A percentile compares a stretch with the other conserved stretches of the same genome.
These are phyloP conservation scores for Articulospora tetracladia DNA, from an alignment of 495 filamentous ascomycete species.

Conservation along the genomic window DNA sequence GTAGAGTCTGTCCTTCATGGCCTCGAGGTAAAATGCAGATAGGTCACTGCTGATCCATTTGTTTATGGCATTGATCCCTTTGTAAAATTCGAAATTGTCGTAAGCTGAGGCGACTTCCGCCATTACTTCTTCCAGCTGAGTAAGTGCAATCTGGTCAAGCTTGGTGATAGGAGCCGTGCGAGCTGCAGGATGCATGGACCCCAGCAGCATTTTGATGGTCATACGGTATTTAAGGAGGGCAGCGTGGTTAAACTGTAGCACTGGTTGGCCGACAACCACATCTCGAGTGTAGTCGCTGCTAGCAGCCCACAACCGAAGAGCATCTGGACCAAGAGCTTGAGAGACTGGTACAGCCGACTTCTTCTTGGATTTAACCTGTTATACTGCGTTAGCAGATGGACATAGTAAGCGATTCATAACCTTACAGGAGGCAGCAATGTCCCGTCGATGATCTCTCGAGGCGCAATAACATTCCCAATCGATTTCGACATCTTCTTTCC, in stretches of 20 bases:
- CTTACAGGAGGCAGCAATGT: conserved; percentile 53
- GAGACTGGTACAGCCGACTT: conserved; percentile 24
- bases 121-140: conserved; percentile 64
- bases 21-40: conserved; percentile 91
- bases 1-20: conserved; percentile 86
- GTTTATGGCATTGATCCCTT: conserved; percentile 67
- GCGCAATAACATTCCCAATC: conserved; percentile 82
- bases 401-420: conserved; percentile 29
- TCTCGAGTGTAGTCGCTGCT: conserved; percentile 89
- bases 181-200: conserved; percentile 64
- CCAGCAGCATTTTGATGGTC: conserved; percentile 83
- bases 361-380: conserved; percentile 47
- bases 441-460: conserved; percentile 80
- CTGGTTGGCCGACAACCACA: conserved; percentile 69
- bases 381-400: conserved; percentile 29
- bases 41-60: conserved; percentile 77
- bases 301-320: conserved; percentile 87
- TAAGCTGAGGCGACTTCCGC: conserved; percentile 56
- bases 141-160: conserved; percentile 71
- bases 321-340: conserved; percentile 52
- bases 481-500: conserved; percentile 99
- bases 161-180: conserved; percentile 40
- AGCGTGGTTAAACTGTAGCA: conserved; percentile 69
- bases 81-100: conserved; percentile 76
- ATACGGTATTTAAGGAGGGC: conserved; percentile 80